Evolutionary conservation across 2,329 filamentous ascomycete genomes (phyloP).

Genomic region (Curvularia lunata): DNA sequence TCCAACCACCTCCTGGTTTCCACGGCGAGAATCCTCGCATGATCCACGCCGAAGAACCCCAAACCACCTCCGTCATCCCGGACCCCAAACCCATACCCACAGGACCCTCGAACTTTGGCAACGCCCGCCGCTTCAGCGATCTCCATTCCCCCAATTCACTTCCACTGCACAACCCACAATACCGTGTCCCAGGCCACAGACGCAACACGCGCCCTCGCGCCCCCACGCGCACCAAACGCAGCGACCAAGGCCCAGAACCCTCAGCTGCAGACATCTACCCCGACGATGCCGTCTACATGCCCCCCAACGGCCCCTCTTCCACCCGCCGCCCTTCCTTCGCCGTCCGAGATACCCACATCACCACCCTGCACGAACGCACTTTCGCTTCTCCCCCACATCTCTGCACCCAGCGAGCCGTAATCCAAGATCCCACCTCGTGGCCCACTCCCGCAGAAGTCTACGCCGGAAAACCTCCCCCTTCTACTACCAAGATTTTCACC

Average conservation of each 20-base stretch:
- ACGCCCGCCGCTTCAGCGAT: constrained; percentile 7
- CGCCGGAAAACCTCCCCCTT: neutral
- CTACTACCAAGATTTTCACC: neutral
- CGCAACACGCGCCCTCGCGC: constrained; percentile 5
- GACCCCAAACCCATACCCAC: neutral
- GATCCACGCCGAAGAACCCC: constrained; percentile 12
- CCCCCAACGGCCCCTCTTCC: neutral
- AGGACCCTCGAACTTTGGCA: constrained; percentile 6
- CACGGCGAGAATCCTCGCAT: constrained; percentile 8
- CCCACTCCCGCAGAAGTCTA: constrained; percentile 29
- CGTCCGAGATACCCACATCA: neutral
- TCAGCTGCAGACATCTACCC: constrained; percentile 43
- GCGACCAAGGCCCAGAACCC: constrained; percentile 40
- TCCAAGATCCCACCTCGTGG: constrained; percentile 16
- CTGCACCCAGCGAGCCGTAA: neutral
- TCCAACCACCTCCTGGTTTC: constrained; percentile 22
- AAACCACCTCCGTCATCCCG: neutral
- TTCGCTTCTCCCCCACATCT: neutral
- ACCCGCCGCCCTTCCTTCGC: neutral
- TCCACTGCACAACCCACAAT: neutral
- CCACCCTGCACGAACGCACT: neutral
- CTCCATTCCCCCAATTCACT: constrained; percentile 1
- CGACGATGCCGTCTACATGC: constrained; percentile 31
- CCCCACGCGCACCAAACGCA: constrained; percentile 27
- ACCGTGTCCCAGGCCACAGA: constrained; percentile 3